These are phyloP conservation scores for Agaricales sp. DNA, from an alignment of 1,284 basidiomycete species.

Conservation along the genomic window DNA sequence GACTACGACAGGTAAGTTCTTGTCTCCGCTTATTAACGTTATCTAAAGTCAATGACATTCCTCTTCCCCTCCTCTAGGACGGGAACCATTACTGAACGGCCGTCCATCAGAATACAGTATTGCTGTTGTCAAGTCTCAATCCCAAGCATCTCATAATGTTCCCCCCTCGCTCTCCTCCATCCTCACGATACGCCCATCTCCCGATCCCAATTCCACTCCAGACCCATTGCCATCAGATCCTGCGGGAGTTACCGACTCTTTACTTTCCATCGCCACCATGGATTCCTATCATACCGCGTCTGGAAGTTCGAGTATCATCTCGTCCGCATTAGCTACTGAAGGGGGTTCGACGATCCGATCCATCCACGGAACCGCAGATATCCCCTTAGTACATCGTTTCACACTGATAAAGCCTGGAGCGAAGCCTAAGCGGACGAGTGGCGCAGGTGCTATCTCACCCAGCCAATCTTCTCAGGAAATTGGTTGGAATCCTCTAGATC, in stretches of 20 bases:
- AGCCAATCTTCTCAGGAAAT: conserved; percentile 17
- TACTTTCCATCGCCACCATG: conserved; percentile 49
- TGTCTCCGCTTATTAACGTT: conserved; percentile 9
- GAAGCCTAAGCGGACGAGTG: conserved; percentile 33
- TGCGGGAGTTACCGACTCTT: conserved; percentile 31
- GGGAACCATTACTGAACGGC: conserved; percentile 44
- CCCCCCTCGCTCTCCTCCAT: conserved; percentile 60
- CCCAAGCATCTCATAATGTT: conserved; percentile 24
- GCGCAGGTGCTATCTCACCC: conserved; percentile 23
- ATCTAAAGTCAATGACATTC: no score
- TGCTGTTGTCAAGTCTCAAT: conserved; percentile 45
- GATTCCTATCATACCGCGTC: conserved; percentile 63
- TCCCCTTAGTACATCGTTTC: conserved; percentile 70
- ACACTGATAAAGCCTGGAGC: conserved; percentile 71
- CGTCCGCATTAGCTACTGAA: conserved; percentile 58
- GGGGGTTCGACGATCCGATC: conserved; percentile 57
- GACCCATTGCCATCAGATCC: conserved; percentile 17
- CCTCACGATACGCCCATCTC: conserved; percentile 53
- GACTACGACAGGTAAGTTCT: conserved; percentile 24
- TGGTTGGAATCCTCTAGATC: conserved; percentile 66
- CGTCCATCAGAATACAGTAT: conserved; percentile 53
- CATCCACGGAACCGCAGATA: conserved; percentile 26
- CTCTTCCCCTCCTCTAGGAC: no score
- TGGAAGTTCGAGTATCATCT: conserved; percentile 34
- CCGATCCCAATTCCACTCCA: conserved; percentile 18